phyloP scores from a whole-genome alignment of 345 rosid species.

The Euphorbia tirucalli region DNA sequence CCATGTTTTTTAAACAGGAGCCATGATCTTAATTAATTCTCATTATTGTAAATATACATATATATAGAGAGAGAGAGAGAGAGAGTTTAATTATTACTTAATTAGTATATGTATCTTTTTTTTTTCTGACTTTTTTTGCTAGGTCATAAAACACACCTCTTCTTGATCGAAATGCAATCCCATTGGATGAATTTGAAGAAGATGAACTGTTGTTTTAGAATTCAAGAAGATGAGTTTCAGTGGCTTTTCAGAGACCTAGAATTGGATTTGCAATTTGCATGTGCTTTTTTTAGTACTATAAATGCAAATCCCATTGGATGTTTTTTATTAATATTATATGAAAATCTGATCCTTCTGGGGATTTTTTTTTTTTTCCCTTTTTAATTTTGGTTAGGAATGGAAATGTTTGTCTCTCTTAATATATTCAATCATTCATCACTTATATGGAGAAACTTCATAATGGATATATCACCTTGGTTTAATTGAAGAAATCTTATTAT shows the following conservation, averaged over 20 bases:
- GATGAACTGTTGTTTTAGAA: not conserved
- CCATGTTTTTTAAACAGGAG: slow-evolving; percentile 64
- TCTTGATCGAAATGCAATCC: slow-evolving; percentile 10
- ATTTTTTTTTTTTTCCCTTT: not conserved
- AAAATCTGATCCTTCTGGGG: not conserved
- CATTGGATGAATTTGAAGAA: no score
- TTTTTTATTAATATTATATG: slow-evolving; percentile 3
- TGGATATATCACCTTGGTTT: not conserved
- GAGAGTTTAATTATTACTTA: not conserved
- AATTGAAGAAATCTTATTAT: not conserved
- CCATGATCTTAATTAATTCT: slow-evolving; percentile 27
- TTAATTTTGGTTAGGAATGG: not conserved
- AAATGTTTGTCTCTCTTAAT: not conserved
- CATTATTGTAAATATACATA: not conserved
- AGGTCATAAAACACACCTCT: slow-evolving; percentile 7
- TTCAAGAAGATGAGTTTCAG: slow-evolving; percentile 15
- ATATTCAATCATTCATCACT: not conserved
- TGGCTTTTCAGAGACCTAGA: slow-evolving; percentile 6
- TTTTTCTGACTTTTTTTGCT: slow-evolving; percentile 8
- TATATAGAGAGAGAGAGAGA: no score
- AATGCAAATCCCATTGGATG: slow-evolving; percentile 8
- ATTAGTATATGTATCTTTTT: not conserved
- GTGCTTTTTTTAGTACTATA: slow-evolving; percentile 5
- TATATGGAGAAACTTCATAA: not conserved
- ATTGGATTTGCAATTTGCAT: slow-evolving; percentile 8